Evolutionary conservation across 2,329 filamentous ascomycete species (phyloP), one percentile per base, ranked within the genome.

Genomic region (Cytospora piceae): DNA sequence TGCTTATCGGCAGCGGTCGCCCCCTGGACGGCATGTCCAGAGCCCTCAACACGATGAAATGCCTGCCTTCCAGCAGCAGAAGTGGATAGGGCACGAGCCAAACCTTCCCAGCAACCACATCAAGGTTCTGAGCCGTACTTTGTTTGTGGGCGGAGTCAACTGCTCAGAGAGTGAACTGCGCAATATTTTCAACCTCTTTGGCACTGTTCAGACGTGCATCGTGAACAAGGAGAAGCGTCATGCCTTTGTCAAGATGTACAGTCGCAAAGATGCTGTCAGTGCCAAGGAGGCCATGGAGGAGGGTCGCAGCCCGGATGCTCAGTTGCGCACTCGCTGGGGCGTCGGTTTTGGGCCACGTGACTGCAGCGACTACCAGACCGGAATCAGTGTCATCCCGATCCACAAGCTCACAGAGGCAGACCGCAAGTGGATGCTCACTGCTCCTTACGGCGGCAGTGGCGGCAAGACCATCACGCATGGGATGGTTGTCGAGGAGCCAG

Each of bases 211-310:
- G 78, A 97, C 94, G 1, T 98, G 94, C 78, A 99, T 99, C 70
- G 94, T 97, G 71, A 98, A 99, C 80, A 91, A 93, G 73, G 95
- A 99, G 74, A 99, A 98, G 80, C 91, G 95, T 22, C 95, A 99
- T 77, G 95, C 95, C 7, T 99, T 99, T 76, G 94, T 99, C 73
- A 99, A 99, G 80, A 99, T 99, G 95, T 86, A 95, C 71, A 95
- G 87, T 69, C 92, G 96, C 46, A 85, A 87, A 68, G 93, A 97
- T 77, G 94, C 95, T 17, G 85, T 96, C 66, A 82, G 77, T 68
- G 95, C 95, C 59, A 96, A 96, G 75, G 87, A 90, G 46, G 92
- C 89, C 60, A 97, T 98, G 88, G 94, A 97, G 76, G 88, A 88
- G 61, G 87, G 88, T 68, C 87, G 90, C 69, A 85, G 88, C 66